Percentiles rank a stretch among this genome's conserved stretches.
Evolutionary conservation across 177 flowering plant genomes (phyloP).

Genomic region (Vitis hybrid): DNA sequence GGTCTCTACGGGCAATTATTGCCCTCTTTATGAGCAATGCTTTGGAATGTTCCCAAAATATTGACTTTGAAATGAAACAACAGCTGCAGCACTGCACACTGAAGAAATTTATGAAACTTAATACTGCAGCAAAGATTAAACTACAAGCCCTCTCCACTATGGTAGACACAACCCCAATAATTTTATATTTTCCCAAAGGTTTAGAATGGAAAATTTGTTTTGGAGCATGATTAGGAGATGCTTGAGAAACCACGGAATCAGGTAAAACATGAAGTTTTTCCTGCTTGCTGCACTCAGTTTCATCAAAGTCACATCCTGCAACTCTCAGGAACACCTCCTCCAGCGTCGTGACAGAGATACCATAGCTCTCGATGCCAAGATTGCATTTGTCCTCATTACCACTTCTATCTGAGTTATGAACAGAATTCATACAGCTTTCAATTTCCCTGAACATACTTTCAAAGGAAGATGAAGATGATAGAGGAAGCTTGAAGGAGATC

Average conservation of each 20-base stretch:
- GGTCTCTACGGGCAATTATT: conserved; percentile 78
- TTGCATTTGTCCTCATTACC: conserved; percentile 22
- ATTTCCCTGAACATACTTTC: conserved; percentile 93
- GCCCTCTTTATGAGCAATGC: conserved; percentile 90
- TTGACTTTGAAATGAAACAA: conserved; percentile 56
- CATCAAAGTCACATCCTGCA: conserved; percentile 75
- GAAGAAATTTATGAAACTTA: conserved; percentile 55
- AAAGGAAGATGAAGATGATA: conserved; percentile 82
- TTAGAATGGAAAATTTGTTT: conserved; percentile 35
- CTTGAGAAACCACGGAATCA: conserved; percentile 34
- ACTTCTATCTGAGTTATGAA: conserved; percentile 19
- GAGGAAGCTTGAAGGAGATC: conserved; percentile 93
- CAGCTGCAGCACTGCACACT: conserved; percentile 60
- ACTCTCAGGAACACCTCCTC: conserved; percentile 98
- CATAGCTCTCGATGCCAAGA: conserved; percentile 87
- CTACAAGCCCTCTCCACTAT: conserved; percentile 43
- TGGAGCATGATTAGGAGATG: conserved; percentile 25
- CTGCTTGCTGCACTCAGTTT: conserved; percentile 32
- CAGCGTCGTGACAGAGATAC: conserved; percentile 94
- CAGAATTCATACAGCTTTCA: conserved; percentile 68
- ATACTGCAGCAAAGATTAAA: conserved; percentile 42
- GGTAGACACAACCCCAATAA: conserved; percentile 31
- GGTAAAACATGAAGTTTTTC: conserved; percentile 21
- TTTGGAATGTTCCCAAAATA: conserved; percentile 80
- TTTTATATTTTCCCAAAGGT: conserved; percentile 38